Percentiles rank a stretch among this genome's conserved stretches.
phyloP scores from a whole-genome alignment of 2,329 filamentous ascomycete genomes.

The Fusarium compactum region DNA sequence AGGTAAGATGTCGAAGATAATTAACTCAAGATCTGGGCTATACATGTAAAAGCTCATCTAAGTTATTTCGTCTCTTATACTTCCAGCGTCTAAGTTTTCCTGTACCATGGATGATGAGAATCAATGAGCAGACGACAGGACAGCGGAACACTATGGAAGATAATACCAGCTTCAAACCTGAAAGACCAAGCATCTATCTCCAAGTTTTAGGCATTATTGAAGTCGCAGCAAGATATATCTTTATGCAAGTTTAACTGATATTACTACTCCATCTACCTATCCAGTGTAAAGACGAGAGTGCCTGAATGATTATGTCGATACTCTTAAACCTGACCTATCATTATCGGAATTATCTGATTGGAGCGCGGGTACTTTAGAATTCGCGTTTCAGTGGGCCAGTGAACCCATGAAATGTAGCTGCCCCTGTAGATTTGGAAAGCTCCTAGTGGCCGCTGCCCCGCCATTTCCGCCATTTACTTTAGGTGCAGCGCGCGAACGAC shows the following conservation, averaged over 20 bases:
- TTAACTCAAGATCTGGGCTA: neutral
- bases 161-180: neutral
- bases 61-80: neutral
- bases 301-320: slow-evolving; percentile 3
- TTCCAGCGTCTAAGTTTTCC: neutral
- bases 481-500: slow-evolving; percentile 15
- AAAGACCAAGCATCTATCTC: neutral
- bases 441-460: slow-evolving; percentile 33
- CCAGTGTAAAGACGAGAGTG: neutral
- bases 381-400: slow-evolving; percentile 20
- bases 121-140: neutral
- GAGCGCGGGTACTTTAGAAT: slow-evolving; percentile 32
- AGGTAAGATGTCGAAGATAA: neutral
- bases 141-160: neutral
- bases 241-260: neutral
- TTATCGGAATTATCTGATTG: slow-evolving; percentile 31
- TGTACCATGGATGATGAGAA: neutral
- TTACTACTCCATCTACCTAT: neutral
- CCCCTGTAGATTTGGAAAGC: slow-evolving; percentile 16
- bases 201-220: too few species aligned
- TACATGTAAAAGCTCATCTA: neutral
- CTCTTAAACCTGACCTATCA: neutral
- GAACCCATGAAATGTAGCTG: neutral
- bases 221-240: neutral
- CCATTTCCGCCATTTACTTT: slow-evolving; percentile 1